A percentile compares a stretch with the other conserved stretches of the same genome.
Evolutionary conservation across 371 early-diverging fungal species (phyloP).

Genomic region (Apophysomyces variabilis): DNA sequence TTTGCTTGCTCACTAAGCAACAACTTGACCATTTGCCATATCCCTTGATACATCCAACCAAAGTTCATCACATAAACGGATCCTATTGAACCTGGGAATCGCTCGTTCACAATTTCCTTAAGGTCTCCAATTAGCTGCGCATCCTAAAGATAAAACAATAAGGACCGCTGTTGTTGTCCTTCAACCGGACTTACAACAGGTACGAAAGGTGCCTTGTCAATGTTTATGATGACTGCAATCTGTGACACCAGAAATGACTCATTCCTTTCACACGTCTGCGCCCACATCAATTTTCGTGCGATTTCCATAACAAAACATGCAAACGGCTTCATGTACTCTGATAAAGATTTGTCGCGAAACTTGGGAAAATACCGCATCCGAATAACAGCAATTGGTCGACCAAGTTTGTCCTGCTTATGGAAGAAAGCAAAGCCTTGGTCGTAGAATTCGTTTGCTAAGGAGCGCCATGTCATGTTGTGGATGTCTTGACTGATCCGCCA

Average conservation of each 20-base stretch:
- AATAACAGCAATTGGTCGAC: slow-evolving; percentile 48
- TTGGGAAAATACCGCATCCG: slow-evolving; percentile 51
- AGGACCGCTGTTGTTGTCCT: neutral
- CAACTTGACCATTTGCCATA: slow-evolving; percentile 49
- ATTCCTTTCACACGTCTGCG: slow-evolving; percentile 21
- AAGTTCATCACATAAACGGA: slow-evolving; percentile 49
- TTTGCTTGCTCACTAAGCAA: slow-evolving; percentile 44
- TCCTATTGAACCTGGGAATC: slow-evolving; percentile 39
- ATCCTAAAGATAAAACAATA: slow-evolving; percentile 29
- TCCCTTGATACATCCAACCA: slow-evolving; percentile 53
- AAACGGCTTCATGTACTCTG: slow-evolving; percentile 38
- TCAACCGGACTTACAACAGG: slow-evolving; percentile 32
- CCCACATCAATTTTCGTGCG: slow-evolving; percentile 38
- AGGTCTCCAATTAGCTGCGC: slow-evolving; percentile 34
- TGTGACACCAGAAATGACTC: slow-evolving; percentile 33
- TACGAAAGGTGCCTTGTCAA: slow-evolving; percentile 45
- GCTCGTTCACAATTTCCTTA: slow-evolving; percentile 31
- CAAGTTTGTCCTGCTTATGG: slow-evolving; percentile 45
- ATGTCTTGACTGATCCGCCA: slow-evolving; percentile 43
- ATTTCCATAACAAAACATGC: slow-evolving; percentile 53
- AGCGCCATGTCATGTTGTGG: slow-evolving; percentile 28
- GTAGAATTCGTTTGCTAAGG: slow-evolving; percentile 40
- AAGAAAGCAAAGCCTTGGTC: slow-evolving; percentile 45
- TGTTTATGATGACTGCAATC: slow-evolving; percentile 42
- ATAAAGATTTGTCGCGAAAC: slow-evolving; percentile 34